These are phyloP conservation scores for Epichloe uncinata DNA, from an alignment of 2,329 filamentous ascomycete genomes.

Conservation along the genomic window DNA sequence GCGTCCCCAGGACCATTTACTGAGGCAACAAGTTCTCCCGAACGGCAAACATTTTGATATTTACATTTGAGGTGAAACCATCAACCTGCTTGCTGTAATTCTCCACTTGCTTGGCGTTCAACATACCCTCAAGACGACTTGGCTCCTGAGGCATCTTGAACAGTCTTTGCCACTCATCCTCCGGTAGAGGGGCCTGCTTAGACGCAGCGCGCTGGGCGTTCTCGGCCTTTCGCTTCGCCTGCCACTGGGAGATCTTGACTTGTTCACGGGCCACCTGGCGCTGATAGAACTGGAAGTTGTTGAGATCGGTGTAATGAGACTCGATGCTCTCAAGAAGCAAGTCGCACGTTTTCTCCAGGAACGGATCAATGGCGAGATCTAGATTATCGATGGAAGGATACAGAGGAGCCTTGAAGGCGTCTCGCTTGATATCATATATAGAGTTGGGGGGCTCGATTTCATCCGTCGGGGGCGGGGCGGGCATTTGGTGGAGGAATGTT, in stretches of 20 bases:
- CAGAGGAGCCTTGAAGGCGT: slow-evolving; percentile 50
- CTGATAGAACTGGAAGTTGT: slow-evolving; percentile 97
- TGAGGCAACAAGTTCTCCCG: slow-evolving; percentile 55
- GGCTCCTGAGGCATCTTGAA: slow-evolving; percentile 98
- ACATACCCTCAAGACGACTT: slow-evolving; percentile 80
- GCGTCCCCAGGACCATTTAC: slow-evolving; percentile 14
- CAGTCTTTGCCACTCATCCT: slow-evolving; percentile 95
- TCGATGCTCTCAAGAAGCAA: slow-evolving; percentile 93
- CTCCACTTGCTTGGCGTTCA: slow-evolving; percentile 92
- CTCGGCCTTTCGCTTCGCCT: slow-evolving; percentile 91
- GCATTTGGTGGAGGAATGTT: slow-evolving; percentile 86
- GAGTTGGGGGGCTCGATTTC: slow-evolving; percentile 71
- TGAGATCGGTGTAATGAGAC: slow-evolving; percentile 94
- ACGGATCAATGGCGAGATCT: slow-evolving; percentile 89
- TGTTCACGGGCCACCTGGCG: slow-evolving; percentile 88
- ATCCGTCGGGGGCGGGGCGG: slow-evolving; percentile 45
- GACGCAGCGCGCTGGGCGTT: slow-evolving; percentile 73
- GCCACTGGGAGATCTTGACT: slow-evolving; percentile 92
- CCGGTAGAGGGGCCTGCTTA: slow-evolving; percentile 79
- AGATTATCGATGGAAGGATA: slow-evolving; percentile 82
- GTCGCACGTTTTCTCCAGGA: slow-evolving; percentile 96
- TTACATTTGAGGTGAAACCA: slow-evolving; percentile 83
- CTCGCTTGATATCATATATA: slow-evolving; percentile 61
- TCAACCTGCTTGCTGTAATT: slow-evolving; percentile 97
- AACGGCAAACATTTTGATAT: slow-evolving; percentile 96